phyloP scores from a whole-genome alignment of 1,284 basidiomycete species.

The Boletellus deceptivus region DNA sequence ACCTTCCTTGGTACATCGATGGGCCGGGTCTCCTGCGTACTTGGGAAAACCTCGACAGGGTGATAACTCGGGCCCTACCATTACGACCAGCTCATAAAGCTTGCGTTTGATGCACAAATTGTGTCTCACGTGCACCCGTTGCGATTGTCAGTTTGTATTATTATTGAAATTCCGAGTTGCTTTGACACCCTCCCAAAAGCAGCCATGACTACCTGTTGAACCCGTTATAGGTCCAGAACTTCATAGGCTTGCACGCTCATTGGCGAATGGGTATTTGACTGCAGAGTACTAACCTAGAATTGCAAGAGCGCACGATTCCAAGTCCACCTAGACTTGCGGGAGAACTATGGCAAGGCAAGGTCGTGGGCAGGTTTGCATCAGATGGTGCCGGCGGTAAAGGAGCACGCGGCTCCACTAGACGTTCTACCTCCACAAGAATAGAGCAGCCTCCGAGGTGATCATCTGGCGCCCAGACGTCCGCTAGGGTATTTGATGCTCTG shows the following conservation, averaged over 20 bases:
- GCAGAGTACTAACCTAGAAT: background rate
- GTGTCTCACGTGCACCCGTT: too few species aligned
- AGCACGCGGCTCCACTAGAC: background rate
- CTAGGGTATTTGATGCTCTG: background rate
- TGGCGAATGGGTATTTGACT: background rate
- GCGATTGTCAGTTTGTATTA: too few species aligned
- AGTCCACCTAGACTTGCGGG: background rate
- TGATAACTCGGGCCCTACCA: too few species aligned
- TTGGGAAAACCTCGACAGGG: too few species aligned
- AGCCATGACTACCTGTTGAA: background rate
- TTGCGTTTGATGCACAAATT: too few species aligned
- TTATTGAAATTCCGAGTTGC: conserved; percentile 7
- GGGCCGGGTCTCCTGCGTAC: too few species aligned
- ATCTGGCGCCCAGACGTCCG: background rate
- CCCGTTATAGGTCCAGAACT: conserved; percentile 15
- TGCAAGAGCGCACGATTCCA: conserved; percentile 7
- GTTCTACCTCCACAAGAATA: background rate
- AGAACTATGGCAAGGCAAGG: too few species aligned
- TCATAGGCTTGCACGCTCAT: background rate
- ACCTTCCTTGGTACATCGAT: too few species aligned
- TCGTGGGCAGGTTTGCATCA: too few species aligned
- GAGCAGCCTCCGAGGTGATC: conserved; percentile 5
- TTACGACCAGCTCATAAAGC: too few species aligned
- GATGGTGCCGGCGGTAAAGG: too few species aligned
- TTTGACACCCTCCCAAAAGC: conserved; percentile 16